phyloP scores from a whole-genome alignment of 1,284 basidiomycete species.

The Sanghuangporus weigelae region DNA sequence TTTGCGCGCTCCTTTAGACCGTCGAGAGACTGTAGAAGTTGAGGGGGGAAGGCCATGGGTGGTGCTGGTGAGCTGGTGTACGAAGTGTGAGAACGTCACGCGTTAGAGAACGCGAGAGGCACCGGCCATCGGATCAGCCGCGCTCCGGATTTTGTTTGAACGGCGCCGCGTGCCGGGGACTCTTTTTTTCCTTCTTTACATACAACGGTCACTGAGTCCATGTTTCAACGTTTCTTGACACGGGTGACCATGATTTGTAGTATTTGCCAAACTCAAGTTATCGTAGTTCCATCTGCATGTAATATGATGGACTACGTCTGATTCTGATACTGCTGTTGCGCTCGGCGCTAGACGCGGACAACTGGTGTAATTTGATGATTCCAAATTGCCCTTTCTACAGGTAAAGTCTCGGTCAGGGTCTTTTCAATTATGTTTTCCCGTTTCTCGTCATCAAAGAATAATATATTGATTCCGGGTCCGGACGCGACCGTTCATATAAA shows the following conservation, averaged over 20 bases:
- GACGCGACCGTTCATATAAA: neutral
- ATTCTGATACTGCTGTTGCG: neutral
- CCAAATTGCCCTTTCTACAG: neutral
- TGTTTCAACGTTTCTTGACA: neutral
- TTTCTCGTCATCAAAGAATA: neutral
- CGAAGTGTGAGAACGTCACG: neutral
- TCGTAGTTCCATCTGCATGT: too few relatives aligned
- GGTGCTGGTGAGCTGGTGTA: neutral
- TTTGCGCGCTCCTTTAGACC: slow-evolving; percentile 69
- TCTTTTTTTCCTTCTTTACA: neutral
- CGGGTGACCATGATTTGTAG: neutral
- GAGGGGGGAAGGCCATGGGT: slow-evolving; percentile 9
- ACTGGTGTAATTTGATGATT: neutral
- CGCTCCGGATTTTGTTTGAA: neutral
- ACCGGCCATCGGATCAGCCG: neutral
- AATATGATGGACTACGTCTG: neutral
- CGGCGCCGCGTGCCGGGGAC: neutral
- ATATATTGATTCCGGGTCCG: neutral
- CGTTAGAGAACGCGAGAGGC: neutral
- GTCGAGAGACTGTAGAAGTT: slow-evolving; percentile 42
- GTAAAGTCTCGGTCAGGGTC: neutral
- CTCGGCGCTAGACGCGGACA: neutral
- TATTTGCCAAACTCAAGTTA: too few relatives aligned
- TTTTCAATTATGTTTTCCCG: neutral
- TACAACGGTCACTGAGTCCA: neutral